Conservation (phyloP, 768 basidiomycete genomes). For the Tephrocybe sp. region DNA sequence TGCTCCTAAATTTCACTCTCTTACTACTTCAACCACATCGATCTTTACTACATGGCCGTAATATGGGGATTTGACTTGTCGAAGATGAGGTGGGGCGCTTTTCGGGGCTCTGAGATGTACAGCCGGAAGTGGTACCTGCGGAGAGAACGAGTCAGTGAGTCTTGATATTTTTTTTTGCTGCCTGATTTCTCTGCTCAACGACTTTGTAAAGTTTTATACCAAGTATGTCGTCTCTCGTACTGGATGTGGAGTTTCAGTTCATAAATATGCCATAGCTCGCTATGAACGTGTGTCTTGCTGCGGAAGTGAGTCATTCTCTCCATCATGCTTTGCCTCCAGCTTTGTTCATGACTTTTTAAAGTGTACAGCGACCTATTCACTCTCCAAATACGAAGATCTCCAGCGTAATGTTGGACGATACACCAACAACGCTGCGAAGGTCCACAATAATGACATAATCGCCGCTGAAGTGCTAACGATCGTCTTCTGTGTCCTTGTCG, state of each 20-base stretch:
- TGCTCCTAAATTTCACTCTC: neutral
- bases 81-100: slow-evolving; percentile 32
- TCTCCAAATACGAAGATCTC: slow-evolving; percentile 33
- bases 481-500: slow-evolving; percentile 34
- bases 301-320: slow-evolving; percentile 23
- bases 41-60: slow-evolving; percentile 17
- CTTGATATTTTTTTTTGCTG: neutral
- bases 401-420: slow-evolving; percentile 26
- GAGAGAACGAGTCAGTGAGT: slow-evolving; percentile 31
- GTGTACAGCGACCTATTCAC: slow-evolving; percentile 35
- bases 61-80: slow-evolving; percentile 37
- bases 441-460: slow-evolving; percentile 32
- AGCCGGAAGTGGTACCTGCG: slow-evolving; percentile 31
- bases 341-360: neutral
- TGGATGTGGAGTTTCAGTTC: slow-evolving; percentile 4
- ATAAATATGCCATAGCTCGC: slow-evolving; percentile 18
- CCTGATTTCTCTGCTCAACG: neutral
- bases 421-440: slow-evolving; percentile 17
- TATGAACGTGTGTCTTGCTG: slow-evolving; percentile 31
- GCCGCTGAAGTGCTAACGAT: slow-evolving; percentile 29
- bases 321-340: neutral
- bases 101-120: slow-evolving; percentile 30
- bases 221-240: slow-evolving; percentile 8
- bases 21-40: neutral
- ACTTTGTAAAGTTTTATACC: slow-evolving; percentile 9